These are phyloP conservation scores for Candida wancherniae DNA, from an alignment of 805 yeast species.

Conservation along the genomic window DNA sequence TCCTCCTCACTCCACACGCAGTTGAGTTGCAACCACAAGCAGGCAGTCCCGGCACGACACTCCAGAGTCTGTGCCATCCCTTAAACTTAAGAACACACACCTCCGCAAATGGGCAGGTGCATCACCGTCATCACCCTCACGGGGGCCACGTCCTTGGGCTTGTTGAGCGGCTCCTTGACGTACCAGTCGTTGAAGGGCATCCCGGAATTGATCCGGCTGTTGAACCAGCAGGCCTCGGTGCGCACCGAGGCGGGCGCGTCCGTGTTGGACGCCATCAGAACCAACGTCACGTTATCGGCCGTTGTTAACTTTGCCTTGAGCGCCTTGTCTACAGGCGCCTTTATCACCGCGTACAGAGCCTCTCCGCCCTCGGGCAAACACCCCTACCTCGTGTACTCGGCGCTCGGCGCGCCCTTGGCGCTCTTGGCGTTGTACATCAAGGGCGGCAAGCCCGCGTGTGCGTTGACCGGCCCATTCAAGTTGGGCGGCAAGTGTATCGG, in stretches of 20 bases:
- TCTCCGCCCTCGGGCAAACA: conserved; percentile 58
- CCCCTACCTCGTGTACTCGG: conserved; percentile 67
- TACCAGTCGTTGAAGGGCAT: conserved; percentile 33
- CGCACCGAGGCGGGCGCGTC: conserved; percentile 12
- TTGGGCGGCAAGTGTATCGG: conserved; percentile 1
- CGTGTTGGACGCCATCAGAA: conserved; percentile 18
- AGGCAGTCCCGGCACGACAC: too few species aligned
- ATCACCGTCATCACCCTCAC: conserved; percentile 49
- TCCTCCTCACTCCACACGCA: too few species aligned
- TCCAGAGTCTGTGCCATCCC: too few species aligned
- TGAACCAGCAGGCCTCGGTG: conserved; percentile 19
- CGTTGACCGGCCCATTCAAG: conserved; percentile 5
- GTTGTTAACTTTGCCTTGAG: conserved; percentile 40
- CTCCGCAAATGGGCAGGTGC: conserved; percentile 36
- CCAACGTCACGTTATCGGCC: conserved; percentile 18
- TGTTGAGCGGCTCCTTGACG: conserved; percentile 51
- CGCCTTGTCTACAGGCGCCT: conserved; percentile 40
- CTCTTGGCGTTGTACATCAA: conserved; percentile 10
- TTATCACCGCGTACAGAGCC: conserved; percentile 50
- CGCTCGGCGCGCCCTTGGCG: conserved; percentile 49
- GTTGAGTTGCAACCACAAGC: too few species aligned
- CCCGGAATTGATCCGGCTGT: conserved; percentile 25
- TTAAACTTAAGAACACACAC: too few species aligned
- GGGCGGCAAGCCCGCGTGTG: conserved; percentile 8
- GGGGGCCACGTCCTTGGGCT: conserved; percentile 66